Evolutionary conservation across 495 filamentous ascomycete genomes (phyloP), one percentile per base, ranked within the genome.

Genomic region (Podospora bellae-mahoneyi): DNA sequence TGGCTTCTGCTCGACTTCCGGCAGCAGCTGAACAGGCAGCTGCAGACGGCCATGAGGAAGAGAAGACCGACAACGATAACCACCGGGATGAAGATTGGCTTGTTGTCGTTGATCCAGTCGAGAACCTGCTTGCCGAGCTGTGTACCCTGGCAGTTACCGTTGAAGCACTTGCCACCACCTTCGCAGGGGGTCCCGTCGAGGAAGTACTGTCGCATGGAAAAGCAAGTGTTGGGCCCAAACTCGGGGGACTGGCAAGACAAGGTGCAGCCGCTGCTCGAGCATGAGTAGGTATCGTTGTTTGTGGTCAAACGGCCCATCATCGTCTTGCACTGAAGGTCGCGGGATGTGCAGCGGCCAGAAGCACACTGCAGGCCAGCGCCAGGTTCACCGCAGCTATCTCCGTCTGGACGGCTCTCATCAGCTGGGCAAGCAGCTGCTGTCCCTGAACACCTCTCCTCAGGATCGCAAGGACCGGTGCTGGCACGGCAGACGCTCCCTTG

Each of bases 341-440:
- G 89, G 65, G 91, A 95, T 60, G 95, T 99, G 78, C 95, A 99
- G 77, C 97, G 95, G 23, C 95, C 95, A 60, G 91, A 94, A 65
- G 96, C 92, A 75, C 95, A 99, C 57, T 84, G 80, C n/a, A 97
- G 83, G 3, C 85, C 83, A 4, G 72, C 73, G 32, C 78, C 78
- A 53, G 78, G 82, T 66, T 78, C 78, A 19, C 90, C 91, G 73
- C 94, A 96, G 27, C 65, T 66, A 62, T 75, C 77, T 68, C 95
- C 95, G 76, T 98, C 89, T 0, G 86, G 79, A 30, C 89, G 81
- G 61, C 84, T 89, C 30, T 81, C 62, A 78, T 99, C 92, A 3
- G 74, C 65, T 1, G 95, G 95, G 74, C 95, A 99, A 20, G 83
- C 82, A 30, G 91, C 86, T 15, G 85, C 83, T 54, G 75, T 88